phyloP scores from a whole-genome alignment of 73 alveolate species.

The Symbiodinium pilosum region DNA sequence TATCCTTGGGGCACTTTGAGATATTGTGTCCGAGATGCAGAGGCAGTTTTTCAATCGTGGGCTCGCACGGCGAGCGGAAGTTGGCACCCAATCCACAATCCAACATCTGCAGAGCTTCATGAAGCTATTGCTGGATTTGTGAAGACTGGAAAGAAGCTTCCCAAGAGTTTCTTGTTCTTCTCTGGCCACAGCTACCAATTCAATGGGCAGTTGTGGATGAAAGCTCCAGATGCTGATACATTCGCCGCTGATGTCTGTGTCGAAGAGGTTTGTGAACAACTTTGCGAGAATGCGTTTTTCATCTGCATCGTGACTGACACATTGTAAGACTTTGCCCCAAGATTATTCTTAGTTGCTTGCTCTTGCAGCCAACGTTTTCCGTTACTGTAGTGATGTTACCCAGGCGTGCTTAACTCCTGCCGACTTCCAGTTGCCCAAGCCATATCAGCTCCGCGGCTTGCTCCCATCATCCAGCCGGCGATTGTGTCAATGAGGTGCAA shows the following conservation, averaged over 20 bases:
- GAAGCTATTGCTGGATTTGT: not conserved
- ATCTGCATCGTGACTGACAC: not conserved
- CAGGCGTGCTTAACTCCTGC: not conserved
- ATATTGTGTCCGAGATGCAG: not conserved
- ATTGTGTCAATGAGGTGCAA: not conserved
- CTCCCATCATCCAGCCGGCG: not conserved
- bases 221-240: constrained; percentile 22
- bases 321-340: too few species aligned
- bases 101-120: not conserved
- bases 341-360: too few species aligned
- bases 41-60: not conserved
- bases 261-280: not conserved
- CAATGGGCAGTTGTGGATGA: not conserved
- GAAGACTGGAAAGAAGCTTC: not conserved
- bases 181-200: constrained; percentile 2
- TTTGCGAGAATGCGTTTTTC: not conserved
- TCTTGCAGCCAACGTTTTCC: too few species aligned
- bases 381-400: too few species aligned
- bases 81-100: not conserved
- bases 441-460: not conserved
- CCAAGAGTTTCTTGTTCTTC: not conserved
- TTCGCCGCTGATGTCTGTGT: constrained; percentile 16
- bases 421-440: not conserved
- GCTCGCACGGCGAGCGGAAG: not conserved
- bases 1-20: constrained; percentile 12